Conservation (phyloP, 2,329 filamentous ascomycete species). For the Chaetomiaceae sp. region DNA sequence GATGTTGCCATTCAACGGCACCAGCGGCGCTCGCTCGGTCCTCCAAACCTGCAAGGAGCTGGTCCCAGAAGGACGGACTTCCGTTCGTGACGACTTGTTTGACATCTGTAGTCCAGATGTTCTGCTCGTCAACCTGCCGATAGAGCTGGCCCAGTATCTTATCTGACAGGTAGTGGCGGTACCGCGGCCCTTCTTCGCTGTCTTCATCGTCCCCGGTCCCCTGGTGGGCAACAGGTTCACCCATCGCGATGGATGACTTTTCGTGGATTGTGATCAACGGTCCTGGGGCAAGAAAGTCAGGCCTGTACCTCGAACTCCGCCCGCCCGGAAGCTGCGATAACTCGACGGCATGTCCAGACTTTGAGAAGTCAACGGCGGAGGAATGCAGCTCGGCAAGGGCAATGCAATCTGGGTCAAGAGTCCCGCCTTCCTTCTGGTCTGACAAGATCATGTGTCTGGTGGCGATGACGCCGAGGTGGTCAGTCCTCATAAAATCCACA, state of each 20-base stretch:
- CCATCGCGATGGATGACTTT: conserved; percentile 39
- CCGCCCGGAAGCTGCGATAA: conserved; percentile 41
- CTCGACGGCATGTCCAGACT: conserved; percentile 61
- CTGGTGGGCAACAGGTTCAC: conserved; percentile 26
- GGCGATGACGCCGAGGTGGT: conserved; percentile 62
- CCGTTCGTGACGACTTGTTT: conserved; percentile 26
- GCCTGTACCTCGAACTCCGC: conserved; percentile 37
- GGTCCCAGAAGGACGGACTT: conserved; percentile 41
- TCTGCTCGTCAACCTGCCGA: conserved; percentile 65
- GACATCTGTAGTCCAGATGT: conserved; percentile 55
- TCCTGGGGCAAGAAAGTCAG: conserved; percentile 50
- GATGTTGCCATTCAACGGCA: conserved; percentile 32
- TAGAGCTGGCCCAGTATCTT: conserved; percentile 69
- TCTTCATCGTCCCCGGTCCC: conserved; percentile 41
- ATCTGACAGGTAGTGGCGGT: conserved; percentile 60
- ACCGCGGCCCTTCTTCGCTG: conserved; percentile 38
- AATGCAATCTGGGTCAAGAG: conserved; percentile 45
- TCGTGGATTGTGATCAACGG: conserved; percentile 43
- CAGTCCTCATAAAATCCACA: conserved; percentile 67
- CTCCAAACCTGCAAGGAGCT: conserved; percentile 32
- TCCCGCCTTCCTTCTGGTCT: conserved; percentile 51
- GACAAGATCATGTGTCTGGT: conserved; percentile 59
- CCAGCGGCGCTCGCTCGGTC: conserved; percentile 29
- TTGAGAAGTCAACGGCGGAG: conserved; percentile 69
- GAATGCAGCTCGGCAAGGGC: conserved; percentile 61